Base-by-base conservation (phyloP, 768 basidiomycete species). In the Lactarius akahatsu region DNA sequence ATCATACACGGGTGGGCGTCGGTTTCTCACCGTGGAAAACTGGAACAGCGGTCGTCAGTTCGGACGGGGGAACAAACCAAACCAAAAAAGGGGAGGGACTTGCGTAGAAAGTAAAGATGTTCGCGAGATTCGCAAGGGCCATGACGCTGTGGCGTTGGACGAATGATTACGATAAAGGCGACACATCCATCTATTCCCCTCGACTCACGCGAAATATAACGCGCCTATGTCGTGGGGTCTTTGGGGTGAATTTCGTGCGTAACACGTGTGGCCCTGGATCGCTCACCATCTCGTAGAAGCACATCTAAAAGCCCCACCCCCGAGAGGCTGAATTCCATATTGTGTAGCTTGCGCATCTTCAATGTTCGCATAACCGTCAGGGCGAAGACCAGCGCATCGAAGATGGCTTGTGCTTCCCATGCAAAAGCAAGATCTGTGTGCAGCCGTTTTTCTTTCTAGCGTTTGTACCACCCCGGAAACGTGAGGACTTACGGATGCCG, bases 401-500 rank as follows among this genome's bases (percentile, higher is more conserved):
- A 84, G 1, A 78, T 69, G 62, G 83, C 81, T 5, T 85, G 77
- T 1, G 82, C 80, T 69, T 84, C 83, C 83, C 84, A 86, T 23
- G 82, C 71, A 20, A 72, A 69, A 20, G 77, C 76, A 9, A 75
- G 32, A 20, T 62, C 78, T 78, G 50, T 32, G 40, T 30, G 30
- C 7, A 16, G 3, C 7, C 34, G 7, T n/a, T 34, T 52, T 15
- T 41, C 34, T 36, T 4, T 18, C 8, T 23, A 10, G 4, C 5
- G 4, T 28, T 57, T 15, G 62, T 11, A 56, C 13, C 43, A n/a
- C 16, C 18, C 34, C 40, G 30, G 28, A 28, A 13, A 61, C 34
- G 30, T 38, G 59, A 20, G 18, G 10, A 61, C 69, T 41, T 56
- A 75, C 73, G 73, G 36, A 71, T 65, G 23, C 70, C 73, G 4